Percentiles rank a stretch among this genome's conserved stretches.
Conservation (phyloP, 129 eudicot genomes). For the Flaveria bidentis region DNA sequence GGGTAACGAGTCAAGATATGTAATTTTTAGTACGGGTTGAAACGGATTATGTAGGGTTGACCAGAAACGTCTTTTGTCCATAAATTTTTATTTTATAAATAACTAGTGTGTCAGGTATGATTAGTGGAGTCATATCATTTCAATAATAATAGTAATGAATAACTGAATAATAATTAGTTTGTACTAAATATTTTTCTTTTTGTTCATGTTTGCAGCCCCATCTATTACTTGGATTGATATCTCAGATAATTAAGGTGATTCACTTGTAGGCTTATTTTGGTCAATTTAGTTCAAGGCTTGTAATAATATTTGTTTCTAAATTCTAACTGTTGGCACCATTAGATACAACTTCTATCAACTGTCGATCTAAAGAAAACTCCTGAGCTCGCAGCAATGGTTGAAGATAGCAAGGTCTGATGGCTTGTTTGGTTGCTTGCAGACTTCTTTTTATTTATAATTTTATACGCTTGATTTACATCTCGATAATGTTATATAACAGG, state of each 20-base stretch:
- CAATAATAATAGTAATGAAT: background rate
- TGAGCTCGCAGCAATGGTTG: constrained; percentile 68
- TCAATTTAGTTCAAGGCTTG: background rate
- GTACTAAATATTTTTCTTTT: constrained; percentile 19
- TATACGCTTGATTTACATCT: constrained; percentile 1
- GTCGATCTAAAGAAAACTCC: constrained; percentile 68
- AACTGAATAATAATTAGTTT: background rate
- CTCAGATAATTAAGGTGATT: constrained; percentile 69
- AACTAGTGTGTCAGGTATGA: background rate
- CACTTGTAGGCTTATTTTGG: background rate
- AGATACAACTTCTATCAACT: constrained; percentile 70
- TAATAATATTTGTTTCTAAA: constrained; percentile 14
- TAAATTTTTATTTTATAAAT: background rate
- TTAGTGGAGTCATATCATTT: background rate
- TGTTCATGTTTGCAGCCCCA: constrained; percentile 57
- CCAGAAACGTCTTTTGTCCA: background rate
- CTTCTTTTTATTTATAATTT: background rate
- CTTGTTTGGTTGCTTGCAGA: constrained; percentile 19
- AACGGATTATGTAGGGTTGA: background rate
- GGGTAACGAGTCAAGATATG: background rate
- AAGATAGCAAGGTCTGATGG: constrained; percentile 51
- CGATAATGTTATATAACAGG: constrained; percentile 37
- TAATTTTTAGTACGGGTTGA: background rate
- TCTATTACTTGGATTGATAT: constrained; percentile 60
- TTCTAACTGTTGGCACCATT: constrained; percentile 10